These are phyloP conservation scores for Angomonas deanei DNA, from an alignment of 208 protist genomes.

Conservation along the genomic window DNA sequence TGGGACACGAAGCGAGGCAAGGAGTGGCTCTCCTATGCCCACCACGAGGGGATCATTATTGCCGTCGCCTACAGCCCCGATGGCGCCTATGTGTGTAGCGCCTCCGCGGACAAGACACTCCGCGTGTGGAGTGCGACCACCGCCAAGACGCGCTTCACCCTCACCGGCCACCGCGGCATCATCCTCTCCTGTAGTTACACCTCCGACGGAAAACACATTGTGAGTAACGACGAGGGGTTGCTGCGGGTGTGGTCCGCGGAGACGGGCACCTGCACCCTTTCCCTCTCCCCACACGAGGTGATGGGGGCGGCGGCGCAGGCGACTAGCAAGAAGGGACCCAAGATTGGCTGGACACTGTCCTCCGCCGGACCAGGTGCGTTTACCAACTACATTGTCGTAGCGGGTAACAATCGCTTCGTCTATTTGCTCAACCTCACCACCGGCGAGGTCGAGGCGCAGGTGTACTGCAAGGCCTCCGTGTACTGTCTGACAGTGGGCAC, in stretches of 20 bases:
- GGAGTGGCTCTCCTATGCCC: slow-evolving; percentile 61
- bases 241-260: slow-evolving; percentile 73
- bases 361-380: slow-evolving; percentile 70
- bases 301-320: slow-evolving; percentile 26
- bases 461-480: slow-evolving; percentile 82
- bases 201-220: slow-evolving; percentile 65
- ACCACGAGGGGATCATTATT: slow-evolving; percentile 85
- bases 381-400: slow-evolving; percentile 58
- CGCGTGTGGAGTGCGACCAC: slow-evolving; percentile 76
- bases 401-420: slow-evolving; percentile 82
- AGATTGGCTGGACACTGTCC: slow-evolving; percentile 73
- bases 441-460: slow-evolving; percentile 53
- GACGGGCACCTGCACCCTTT: slow-evolving; percentile 50
- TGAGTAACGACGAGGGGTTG: slow-evolving; percentile 82
- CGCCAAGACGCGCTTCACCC: slow-evolving; percentile 52
- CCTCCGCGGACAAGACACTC: slow-evolving; percentile 78
- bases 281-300: slow-evolving; percentile 47
- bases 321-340: slow-evolving; percentile 13
- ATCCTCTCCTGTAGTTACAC: slow-evolving; percentile 80
- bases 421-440: slow-evolving; percentile 75
- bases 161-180: slow-evolving; percentile 72
- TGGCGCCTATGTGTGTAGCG: slow-evolving; percentile 62
- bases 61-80: slow-evolving; percentile 72
- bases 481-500: slow-evolving; percentile 76
- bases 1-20: slow-evolving; percentile 66